Evolutionary conservation across 2,329 filamentous ascomycete genomes (phyloP), one percentile per base, ranked within the genome.

Genomic region (Madurella fahalii): DNA sequence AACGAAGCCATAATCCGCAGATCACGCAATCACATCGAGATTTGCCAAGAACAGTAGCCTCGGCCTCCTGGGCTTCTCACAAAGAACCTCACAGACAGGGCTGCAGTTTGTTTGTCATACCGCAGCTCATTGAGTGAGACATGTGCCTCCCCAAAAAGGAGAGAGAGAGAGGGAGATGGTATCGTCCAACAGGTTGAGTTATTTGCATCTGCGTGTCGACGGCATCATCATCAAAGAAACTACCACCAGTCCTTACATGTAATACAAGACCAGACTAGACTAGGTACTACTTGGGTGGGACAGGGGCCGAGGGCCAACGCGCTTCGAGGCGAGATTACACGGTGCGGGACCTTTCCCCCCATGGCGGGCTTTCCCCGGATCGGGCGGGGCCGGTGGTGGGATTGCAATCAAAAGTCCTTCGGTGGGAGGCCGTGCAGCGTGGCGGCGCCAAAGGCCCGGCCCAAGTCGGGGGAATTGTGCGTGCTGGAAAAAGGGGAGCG

Each of bases 21-120:
- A 57, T 57, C 54, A 37, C 47, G 54, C 54, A 57, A 51, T 57
- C 54, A 47, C 40, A 57, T 53, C 47, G 51, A 57, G 54, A 57
- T 53, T 53, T 46, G 50, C 31, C 54, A 44, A 51, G 54, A 51
- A 57, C 34, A 43, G 47, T 40, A 53, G 30, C 42, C 34, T 50
- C 34, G 44, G 49, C 40, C 44, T 37, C 11, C 25, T 4, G 34
- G 40, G 47, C 16, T 48, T 44, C 43, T 11, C 4, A 15, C 34
- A 25, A 52, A 17, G n/a, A n/a, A 16, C 9, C 25, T 30, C 47
- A 20, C 25, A 32, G 39, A 40, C 18, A 40, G 7, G 25, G 25
- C 25, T 25, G 25, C 25, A 4, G 25, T 25, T 25, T 3, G 3
- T 25, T 4, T 25, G 25, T 25, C 25, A 25, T 25, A 3, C 7